Base-by-base conservation (phyloP, 2,329 filamentous ascomycete species). In the Dryadomyces sulphureus region DNA sequence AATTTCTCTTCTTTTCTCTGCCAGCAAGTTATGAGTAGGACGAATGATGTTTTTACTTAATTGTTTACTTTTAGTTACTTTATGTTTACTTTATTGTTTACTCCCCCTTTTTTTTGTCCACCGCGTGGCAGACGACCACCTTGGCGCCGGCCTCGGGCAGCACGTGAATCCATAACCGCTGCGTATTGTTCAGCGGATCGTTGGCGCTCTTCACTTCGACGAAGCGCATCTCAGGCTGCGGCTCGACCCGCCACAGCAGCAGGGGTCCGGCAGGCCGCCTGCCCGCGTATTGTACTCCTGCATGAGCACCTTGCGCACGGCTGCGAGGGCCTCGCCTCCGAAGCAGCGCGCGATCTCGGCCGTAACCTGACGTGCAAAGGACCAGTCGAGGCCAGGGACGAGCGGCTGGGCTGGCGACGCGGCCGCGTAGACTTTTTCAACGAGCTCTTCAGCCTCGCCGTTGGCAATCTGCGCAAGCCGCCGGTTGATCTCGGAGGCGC, bases 121-220 rank as follows among this genome's bases (percentile, higher is more conserved):
- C 62, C 12, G 75, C 77, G 59, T 79, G 75, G 57, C 75, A 93
- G 52, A 96, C 68, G 55, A 94, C 89, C 24, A 96, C 90, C 54
- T 73, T 76, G 35, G 96, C 74, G 2, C 92, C 90, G 1, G 89
- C 88, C 1, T 82, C 81, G 7, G 80, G 82, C 45, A 98, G 70
- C 7, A 95, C 87, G 68, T 96, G 86, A 56, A 96, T 94, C 92
- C 92, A 98, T 54, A 98, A 72, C 54, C 92, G 70, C 66, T 98
- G 92, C 17, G 89, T 94, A 67, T 98, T 92, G 62, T 90, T 96
- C 57, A 98, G 67, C 35, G 88, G 78, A 69, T 98, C 92, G 62
- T 94, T 95, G 59, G 79, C 81, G 54, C 79, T 85, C 67, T 89
- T 88, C 48, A 88, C 83, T 62, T 86, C 81, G 5, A 73, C 73